Evolutionary conservation across 768 basidiomycete species (phyloP).

Genomic region (Trametopsis cervina): DNA sequence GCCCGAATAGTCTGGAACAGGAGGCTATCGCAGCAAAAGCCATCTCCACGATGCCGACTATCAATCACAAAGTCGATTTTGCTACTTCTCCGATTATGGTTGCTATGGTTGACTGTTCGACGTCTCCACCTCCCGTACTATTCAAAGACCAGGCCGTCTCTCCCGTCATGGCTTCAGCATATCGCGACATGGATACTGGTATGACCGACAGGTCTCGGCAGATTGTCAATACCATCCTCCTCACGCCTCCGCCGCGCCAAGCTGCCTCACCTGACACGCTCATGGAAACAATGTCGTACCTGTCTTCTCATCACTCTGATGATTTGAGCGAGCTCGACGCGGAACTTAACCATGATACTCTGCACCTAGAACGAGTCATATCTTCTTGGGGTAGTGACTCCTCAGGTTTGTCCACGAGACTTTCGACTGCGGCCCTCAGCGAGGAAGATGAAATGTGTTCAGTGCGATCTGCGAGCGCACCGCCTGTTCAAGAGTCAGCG

Average conservation of each 20-base stretch:
- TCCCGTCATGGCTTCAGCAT: neutral
- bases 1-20: no score
- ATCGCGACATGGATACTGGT: no score
- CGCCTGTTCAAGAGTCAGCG: no score
- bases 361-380: neutral
- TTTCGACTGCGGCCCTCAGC: no score
- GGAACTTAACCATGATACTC: neutral
- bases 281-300: conserved; percentile 2
- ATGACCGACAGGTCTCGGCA: no score
- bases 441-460: no score
- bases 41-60: no score
- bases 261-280: neutral
- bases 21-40: no score
- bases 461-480: no score
- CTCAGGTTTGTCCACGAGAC: no score
- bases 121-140: neutral
- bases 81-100: conserved; percentile 5
- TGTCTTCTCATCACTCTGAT: conserved; percentile 11
- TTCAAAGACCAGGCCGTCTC: neutral
- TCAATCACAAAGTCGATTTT: conserved; percentile 1
- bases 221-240: conserved; percentile 1
- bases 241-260: conserved; percentile 5
- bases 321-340: neutral
- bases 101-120: neutral
- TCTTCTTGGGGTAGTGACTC: no score